These are phyloP conservation scores for Asterella californica DNA, from an alignment of 225 moss, liverwort and hornwort species.

Conservation along the genomic window DNA sequence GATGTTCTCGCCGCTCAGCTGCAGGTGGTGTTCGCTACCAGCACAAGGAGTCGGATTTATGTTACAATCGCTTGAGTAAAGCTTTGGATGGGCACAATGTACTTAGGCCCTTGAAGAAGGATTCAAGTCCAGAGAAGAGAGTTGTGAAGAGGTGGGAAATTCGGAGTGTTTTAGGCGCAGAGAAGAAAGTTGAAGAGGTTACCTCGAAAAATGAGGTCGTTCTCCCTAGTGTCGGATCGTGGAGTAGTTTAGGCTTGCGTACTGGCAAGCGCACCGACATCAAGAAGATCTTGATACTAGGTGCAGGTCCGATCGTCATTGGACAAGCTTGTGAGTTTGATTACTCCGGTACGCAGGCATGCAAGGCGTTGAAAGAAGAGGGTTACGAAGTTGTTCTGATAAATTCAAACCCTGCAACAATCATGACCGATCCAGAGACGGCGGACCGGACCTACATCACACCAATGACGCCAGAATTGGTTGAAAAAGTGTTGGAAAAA, in stretches of 20 bases:
- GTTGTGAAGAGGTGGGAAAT: conserved; percentile 54
- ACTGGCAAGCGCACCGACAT: conserved; percentile 82
- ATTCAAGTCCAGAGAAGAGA: conserved; percentile 1
- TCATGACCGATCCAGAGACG: conserved; percentile 96
- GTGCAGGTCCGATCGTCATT: conserved; percentile 96
- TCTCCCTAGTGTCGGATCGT: conserved; percentile 41
- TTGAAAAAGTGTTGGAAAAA: conserved; percentile 81
- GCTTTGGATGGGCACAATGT: conserved; percentile 16
- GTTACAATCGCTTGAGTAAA: conserved; percentile 7
- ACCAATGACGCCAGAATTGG: conserved; percentile 97
- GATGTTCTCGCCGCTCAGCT: conserved; percentile 2
- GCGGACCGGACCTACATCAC: conserved; percentile 98
- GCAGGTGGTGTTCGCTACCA: background rate
- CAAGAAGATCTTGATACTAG: conserved; percentile 85
- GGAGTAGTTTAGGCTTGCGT: conserved; percentile 59
- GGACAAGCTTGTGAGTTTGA: conserved; percentile 98
- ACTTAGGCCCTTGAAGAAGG: background rate
- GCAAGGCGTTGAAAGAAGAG: conserved; percentile 99
- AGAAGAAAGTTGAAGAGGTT: conserved; percentile 42
- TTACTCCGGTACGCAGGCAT: conserved; percentile 97
- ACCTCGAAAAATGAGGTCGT: conserved; percentile 17
- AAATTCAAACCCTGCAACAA: conserved; percentile 96
- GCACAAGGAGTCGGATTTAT: conserved; percentile 3
- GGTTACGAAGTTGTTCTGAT: conserved; percentile 86
- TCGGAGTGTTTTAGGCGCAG: conserved; percentile 63